Percentiles rank a stretch among this genome's conserved stretches.
phyloP scores from a whole-genome alignment of 306 rosid species.

The Dryas drummondii region DNA sequence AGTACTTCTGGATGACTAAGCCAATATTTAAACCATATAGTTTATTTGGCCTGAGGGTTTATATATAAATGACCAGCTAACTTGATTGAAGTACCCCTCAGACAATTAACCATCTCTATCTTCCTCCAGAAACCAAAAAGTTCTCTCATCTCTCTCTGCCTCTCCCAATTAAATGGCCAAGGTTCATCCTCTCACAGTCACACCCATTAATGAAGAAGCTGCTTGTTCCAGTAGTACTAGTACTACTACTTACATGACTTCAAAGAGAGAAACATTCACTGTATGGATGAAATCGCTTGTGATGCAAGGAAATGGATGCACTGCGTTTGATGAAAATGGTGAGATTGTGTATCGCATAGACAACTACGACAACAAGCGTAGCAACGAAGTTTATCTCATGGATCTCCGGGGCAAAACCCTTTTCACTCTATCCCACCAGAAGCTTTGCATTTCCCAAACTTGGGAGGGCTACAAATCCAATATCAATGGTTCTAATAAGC shows the following conservation, averaged over 20 bases:
- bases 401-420: constrained; percentile 41
- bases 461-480: constrained; percentile 22
- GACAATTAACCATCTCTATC: not conserved
- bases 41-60: not conserved
- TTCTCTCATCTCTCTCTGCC: not conserved
- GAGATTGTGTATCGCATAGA: constrained; percentile 36
- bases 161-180: constrained; percentile 15
- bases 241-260: constrained; percentile 4
- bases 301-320: constrained; percentile 46
- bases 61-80: not conserved
- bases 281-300: constrained; percentile 46
- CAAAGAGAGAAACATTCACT: constrained; percentile 33
- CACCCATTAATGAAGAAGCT: not conserved
- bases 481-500: not conserved
- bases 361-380: constrained; percentile 37
- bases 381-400: constrained; percentile 41
- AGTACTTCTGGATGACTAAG: not conserved
- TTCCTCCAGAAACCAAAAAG: not conserved
- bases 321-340: constrained; percentile 36
- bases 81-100: not conserved
- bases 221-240: not conserved
- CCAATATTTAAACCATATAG: not conserved
- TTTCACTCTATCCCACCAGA: constrained; percentile 25
- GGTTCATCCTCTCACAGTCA: constrained; percentile 25
- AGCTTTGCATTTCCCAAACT: not conserved